A percentile compares a stretch with the other conserved stretches of the same genome.
phyloP scores from a whole-genome alignment of 257 asterid species.

The Paulownia fortunei region DNA sequence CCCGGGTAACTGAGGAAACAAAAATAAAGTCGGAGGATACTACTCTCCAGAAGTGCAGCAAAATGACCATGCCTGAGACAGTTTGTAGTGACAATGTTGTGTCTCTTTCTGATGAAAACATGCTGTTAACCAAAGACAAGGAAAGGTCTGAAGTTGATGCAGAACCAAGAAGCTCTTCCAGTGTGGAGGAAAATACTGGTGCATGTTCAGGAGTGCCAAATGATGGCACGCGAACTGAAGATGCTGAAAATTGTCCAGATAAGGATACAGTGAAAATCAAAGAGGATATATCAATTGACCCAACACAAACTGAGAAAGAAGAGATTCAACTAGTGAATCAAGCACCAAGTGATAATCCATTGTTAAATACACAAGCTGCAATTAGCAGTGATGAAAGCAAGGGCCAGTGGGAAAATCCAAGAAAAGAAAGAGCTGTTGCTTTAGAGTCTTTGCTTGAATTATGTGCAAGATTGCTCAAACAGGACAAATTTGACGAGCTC shows the following conservation, averaged over 20 bases:
- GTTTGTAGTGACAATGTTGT: too few relatives aligned
- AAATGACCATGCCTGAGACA: too few relatives aligned
- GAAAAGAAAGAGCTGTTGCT: conserved; percentile 79
- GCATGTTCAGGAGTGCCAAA: too few relatives aligned
- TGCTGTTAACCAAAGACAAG: too few relatives aligned
- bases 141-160: too few relatives aligned
- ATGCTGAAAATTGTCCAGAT: too few relatives aligned
- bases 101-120: too few relatives aligned
- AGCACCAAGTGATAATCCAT: conserved; percentile 30
- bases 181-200: too few relatives aligned
- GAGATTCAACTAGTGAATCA: conserved; percentile 29
- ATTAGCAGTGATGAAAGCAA: conserved; percentile 30
- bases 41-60: conserved; percentile 27
- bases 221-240: too few relatives aligned
- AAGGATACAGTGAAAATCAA: conserved; percentile 39
- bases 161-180: too few relatives aligned
- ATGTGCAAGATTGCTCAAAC: conserved; percentile 83
- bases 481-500: conserved; percentile 89
- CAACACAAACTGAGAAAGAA: conserved; percentile 39
- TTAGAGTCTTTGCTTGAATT: conserved; percentile 92
- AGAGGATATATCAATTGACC: conserved; percentile 22
- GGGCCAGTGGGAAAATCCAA: conserved; percentile 22
- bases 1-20: conserved; percentile 34
- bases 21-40: conserved; percentile 39
- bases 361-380: conserved; percentile 41